These are phyloP conservation scores for Jamesozyma gamospora DNA, from an alignment of 805 yeast species.

Conservation along the genomic window DNA sequence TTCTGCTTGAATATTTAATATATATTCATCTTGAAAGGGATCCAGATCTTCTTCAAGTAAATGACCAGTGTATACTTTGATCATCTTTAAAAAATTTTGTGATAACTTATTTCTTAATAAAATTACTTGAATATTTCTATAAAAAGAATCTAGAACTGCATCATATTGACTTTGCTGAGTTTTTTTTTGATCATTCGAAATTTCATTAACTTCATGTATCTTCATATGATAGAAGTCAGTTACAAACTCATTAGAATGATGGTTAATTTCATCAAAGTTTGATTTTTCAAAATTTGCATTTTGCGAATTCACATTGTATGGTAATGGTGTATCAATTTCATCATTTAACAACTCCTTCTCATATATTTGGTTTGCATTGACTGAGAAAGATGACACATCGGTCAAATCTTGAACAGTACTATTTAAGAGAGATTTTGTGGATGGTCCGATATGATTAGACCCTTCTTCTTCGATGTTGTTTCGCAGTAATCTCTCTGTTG, in stretches of 20 bases:
- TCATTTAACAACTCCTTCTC: too few species aligned
- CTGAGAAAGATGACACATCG: too few species aligned
- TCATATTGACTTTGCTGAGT: slow-evolving; percentile 1
- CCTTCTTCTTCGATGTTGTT: too few species aligned
- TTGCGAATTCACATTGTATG: too few species aligned
- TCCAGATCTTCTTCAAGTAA: slow-evolving; percentile 12
- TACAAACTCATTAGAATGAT: background rate
- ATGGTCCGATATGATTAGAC: background rate
- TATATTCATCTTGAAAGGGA: slow-evolving; percentile 17
- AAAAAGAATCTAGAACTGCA: slow-evolving; percentile 11
- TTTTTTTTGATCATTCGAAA: background rate
- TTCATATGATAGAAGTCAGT: background rate
- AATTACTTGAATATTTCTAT: slow-evolving; percentile 19
- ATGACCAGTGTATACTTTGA: slow-evolving; percentile 13
- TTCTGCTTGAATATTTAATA: slow-evolving; percentile 16
- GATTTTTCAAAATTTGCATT: background rate
- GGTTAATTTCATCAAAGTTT: background rate
- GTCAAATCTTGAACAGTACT: background rate
- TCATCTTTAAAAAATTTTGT: slow-evolving; percentile 19
- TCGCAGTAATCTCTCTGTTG: slow-evolving; percentile 1
- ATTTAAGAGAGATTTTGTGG: background rate
- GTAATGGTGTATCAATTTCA: too few species aligned
- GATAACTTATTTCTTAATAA: slow-evolving; percentile 19
- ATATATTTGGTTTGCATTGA: too few species aligned
- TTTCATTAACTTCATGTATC: background rate